Base-by-base conservation (phyloP, 2,329 filamentous ascomycete species). In the Monosporascus sp. region DNA sequence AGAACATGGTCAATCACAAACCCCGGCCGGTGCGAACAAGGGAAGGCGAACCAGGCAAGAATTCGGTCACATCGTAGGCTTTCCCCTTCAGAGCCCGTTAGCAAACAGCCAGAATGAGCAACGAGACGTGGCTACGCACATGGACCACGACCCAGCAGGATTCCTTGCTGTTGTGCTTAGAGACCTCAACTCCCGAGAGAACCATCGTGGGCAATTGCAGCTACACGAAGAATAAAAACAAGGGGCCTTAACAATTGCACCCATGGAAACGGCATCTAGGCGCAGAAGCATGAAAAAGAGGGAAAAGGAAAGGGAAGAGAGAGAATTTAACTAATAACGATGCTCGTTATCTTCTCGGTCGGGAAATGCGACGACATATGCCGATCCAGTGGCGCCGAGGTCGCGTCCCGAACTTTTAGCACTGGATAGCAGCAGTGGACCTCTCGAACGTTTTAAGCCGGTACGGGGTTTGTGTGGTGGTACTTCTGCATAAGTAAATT, bases 131-230 rank as follows among this genome's bases (percentile, higher is more conserved):
- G 50, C 49, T 45, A 50, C 74, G 58, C 71, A 83, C 89, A 73
- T 95, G 89, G 56, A 95, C 83, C 66, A 96, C 90, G 46, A 96
- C 90, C 91, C 91, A 96, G 75, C 91, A 96, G 49, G 90, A 93
- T 63, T 96, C 84, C 64, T 82, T 81, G 64, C 78, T 87, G 74
- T 88, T 88, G 77, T 97, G 93, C 75, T 91, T 75, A 22, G 79
- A 78, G 54, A 83, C 75, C 51, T 83, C 79, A 49, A 68, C 72
- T 44, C 81, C 81, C 17, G 74, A 79, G 52, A 83, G 68, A 51
- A 69, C 68, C 73, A 78, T 76, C 53, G 54, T 52, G 58, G 56
- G 37, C 26, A 48, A 51, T 34, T 45, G n/a, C 16, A 34, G 8
- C 20, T n/a, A n/a, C 31, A 38, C n/a, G 27, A 41, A 20, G 20